Conservation (phyloP, 1,139 yeast genomes). For the Eremothecium coryli region DNA sequence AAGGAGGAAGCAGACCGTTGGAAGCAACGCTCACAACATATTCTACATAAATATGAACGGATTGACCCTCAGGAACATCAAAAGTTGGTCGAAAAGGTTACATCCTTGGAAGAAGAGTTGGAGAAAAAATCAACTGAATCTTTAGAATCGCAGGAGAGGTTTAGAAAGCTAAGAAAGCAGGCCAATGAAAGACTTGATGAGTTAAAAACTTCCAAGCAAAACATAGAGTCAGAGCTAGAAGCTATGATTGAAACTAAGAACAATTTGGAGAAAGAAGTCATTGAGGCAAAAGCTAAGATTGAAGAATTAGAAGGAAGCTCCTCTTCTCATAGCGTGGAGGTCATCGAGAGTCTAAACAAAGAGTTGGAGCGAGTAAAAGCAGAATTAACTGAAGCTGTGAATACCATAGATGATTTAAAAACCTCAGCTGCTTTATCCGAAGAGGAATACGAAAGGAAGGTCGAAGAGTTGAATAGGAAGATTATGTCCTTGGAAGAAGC, state of each 20-base stretch:
- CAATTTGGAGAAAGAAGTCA: constrained; percentile 11
- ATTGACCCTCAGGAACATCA: constrained; percentile 41
- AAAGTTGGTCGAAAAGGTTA: constrained; percentile 31
- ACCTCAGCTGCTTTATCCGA: constrained; percentile 9
- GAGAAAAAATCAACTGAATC: constrained; percentile 24
- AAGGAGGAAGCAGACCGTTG: constrained; percentile 42
- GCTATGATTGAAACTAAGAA: constrained; percentile 13
- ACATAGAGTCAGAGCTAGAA: constrained; percentile 22
- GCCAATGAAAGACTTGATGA: constrained; percentile 34
- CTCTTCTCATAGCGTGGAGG: background rate
- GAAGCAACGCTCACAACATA: constrained; percentile 43
- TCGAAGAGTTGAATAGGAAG: constrained; percentile 11
- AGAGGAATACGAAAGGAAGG: constrained; percentile 12
- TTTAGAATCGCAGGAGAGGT: constrained; percentile 28
- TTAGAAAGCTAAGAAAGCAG: constrained; percentile 26
- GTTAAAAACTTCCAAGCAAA: constrained; percentile 23
- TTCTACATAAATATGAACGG: constrained; percentile 40
- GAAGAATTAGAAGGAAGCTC: constrained; percentile 5
- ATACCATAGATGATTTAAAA: constrained; percentile 14
- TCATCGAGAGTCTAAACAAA: constrained; percentile 2
- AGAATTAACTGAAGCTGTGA: constrained; percentile 13
- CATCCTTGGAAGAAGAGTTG: constrained; percentile 19
- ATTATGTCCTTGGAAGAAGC: constrained; percentile 7
- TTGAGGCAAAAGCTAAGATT: constrained; percentile 11
- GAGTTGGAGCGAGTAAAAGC: constrained; percentile 14